Conservation (phyloP, 306 rosid genomes). For the Ormosia emarginata region DNA sequence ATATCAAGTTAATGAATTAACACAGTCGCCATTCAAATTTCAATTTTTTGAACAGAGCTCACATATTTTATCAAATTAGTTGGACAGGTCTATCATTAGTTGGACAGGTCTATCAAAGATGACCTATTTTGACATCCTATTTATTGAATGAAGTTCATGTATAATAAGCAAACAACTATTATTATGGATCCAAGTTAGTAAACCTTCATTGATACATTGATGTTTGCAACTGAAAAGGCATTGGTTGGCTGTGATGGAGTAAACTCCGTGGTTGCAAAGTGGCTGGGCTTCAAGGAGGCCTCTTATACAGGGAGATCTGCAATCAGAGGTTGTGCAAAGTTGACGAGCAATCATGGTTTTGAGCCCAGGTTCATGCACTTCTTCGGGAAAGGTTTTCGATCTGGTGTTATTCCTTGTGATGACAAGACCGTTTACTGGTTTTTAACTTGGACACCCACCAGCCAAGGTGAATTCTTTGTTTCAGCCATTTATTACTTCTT, state of each 20-base stretch:
- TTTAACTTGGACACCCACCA: conserved; percentile 55
- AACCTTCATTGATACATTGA: not conserved
- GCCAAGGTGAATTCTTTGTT: conserved; percentile 42
- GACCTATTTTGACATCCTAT: no score
- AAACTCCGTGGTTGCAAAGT: conserved; percentile 70
- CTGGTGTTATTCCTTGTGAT: conserved; percentile 47
- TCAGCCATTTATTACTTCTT: not conserved
- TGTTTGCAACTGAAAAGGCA: conserved; percentile 38
- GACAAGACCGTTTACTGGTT: conserved; percentile 50
- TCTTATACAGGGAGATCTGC: conserved; percentile 44
- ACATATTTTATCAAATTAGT: no score
- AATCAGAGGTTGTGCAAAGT: conserved; percentile 47
- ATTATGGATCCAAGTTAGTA: not conserved
- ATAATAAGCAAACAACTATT: not conserved
- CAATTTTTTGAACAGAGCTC: no score
- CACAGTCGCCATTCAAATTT: no score
- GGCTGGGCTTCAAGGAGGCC: conserved; percentile 61
- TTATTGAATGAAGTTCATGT: not conserved
- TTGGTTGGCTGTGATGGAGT: conserved; percentile 82
- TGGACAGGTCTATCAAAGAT: no score
- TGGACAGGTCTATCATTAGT: no score
- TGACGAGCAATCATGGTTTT: conserved; percentile 27
- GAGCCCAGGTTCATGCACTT: conserved; percentile 40
- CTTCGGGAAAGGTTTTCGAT: conserved; percentile 55
- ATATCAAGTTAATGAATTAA: no score